Conservation (phyloP, 2,329 filamentous ascomycete genomes). For the Aspergillus aculeatinus region DNA sequence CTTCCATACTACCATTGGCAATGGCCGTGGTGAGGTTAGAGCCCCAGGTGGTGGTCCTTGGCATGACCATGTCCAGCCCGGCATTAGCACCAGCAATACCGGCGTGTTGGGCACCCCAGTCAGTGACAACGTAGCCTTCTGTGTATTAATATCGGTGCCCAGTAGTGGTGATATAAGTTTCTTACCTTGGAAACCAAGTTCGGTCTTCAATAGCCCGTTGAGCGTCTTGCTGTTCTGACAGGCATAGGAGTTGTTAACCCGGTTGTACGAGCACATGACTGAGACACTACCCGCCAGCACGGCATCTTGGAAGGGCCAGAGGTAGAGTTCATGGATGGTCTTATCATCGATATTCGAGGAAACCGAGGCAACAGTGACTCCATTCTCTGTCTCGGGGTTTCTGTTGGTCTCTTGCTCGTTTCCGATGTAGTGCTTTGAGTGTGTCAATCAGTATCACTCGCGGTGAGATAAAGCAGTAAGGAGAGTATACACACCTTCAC, state of each 20-base stretch:
- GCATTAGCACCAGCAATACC: constrained; percentile 26
- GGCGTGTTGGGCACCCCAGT: constrained; percentile 75
- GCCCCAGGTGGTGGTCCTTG: constrained; percentile 17
- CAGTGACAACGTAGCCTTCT: constrained; percentile 72
- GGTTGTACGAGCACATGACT: constrained; percentile 75
- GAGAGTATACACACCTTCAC: constrained; percentile 52
- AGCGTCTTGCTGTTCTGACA: constrained; percentile 64
- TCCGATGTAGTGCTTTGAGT: constrained; percentile 59
- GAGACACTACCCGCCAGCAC: constrained; percentile 64
- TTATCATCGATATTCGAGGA: constrained; percentile 64
- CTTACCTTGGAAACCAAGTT: constrained; percentile 71
- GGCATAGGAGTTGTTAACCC: constrained; percentile 66
- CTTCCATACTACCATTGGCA: constrained; percentile 59
- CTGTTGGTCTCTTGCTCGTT: constrained; percentile 77
- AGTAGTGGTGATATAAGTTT: rapidly evolving
- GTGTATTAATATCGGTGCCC: background rate
- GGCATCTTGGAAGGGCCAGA: constrained; percentile 69
- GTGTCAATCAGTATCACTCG: background rate
- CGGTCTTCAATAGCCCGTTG: constrained; percentile 65
- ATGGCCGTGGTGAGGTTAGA: constrained; percentile 55
- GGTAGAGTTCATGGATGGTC: constrained; percentile 63
- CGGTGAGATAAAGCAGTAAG: background rate
- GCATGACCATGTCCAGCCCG: constrained; percentile 29
- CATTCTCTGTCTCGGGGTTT: constrained; percentile 56
- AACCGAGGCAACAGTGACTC: constrained; percentile 60